Base-by-base conservation (phyloP, 805 yeast genomes). In the Alloascoidea africana region DNA sequence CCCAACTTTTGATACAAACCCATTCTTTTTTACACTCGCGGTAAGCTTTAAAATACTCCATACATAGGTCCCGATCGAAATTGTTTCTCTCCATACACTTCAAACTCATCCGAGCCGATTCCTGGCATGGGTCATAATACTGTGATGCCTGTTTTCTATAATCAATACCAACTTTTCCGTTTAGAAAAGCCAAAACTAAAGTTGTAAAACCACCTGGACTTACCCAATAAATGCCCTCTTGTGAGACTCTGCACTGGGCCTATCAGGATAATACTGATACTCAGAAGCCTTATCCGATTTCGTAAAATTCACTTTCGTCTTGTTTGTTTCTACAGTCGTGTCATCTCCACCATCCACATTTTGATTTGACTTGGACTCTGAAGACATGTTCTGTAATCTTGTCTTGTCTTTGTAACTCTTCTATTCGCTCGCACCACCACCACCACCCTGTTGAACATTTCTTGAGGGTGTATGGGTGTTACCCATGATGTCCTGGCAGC, bases 51-150 rank as follows among this genome's bases (percentile, higher is more conserved):
- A 89, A 91, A 52, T 83, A 89, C 41, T 81, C 94, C 54, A 59
- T 72, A 62, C 78, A 85, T n/a, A 23, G n/a, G 8, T 8, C n/a
- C n/a, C 30, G 8, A 63, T 72, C 84, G 63, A 71, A 77, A 47
- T 76, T 67, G 51, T 87, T 83, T 36, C 80, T 56, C 47, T 84
- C 89, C 54, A 89, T 62, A 50, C 98, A 89, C 45, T 70, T 71
- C 45, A 86, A 63, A 34, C 94, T 82, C 75, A 94, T 89, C 52
- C 75, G 76, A 5, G 96, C 68, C 27, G 91, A 76, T 50, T 86
- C 91, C 35, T 76, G 80, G 56, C 98, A 89, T 0, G 98, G 98
- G 53, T 89, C 96, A 50, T 80, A 89, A 55, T 67, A 91, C 52
- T 80, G 73, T 4, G 94, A 77, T 3, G 93, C 79, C 23, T 71